Base-by-base conservation (phyloP, 2,329 filamentous ascomycete genomes). In the Ophiostoma triangulosporum region DNA sequence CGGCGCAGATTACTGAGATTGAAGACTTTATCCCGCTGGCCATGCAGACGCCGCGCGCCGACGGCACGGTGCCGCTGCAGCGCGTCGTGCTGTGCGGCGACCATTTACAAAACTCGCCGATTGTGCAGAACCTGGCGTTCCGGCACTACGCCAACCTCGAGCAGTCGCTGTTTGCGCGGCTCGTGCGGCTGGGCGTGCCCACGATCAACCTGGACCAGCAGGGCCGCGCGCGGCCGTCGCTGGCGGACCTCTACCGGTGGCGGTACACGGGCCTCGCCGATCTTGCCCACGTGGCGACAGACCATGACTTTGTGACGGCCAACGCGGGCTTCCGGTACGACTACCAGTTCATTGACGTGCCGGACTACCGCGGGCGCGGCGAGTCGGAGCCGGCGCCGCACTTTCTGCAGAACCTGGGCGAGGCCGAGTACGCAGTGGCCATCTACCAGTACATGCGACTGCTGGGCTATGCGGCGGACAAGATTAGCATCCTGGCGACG, bases 391-490 rank as follows among this genome's bases (percentile, higher is more conserved):
- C 93, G 1, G 86, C 84, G 24, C 88, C 91, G 22, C 91, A 97
- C 68, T 98, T 95, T 66, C 84, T 97, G 53, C 91, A 97, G 66
- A 98, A 98, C 63, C 70, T 97, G 45, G 93, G 93, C 48, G 93
- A 98, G 69, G 93, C 93, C 2, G 94, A 98, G 69, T 98, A 97
- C 65, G 86, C 89, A 2, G 93, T 97, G 26, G 93, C 93, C 3
- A 77, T 98, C 29, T 98, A 83, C 69, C 89, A 95, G 70, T 98
- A 97, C 66, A 97, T 98, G 93, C 84, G 93, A 20, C 74, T 98
- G 20, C 80, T 98, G 4, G 93, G 91, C 17, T 98, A 98, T 61
- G 88, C 93, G 5, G 86, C 87, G 0, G 67, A 71, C 17, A 80
- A 84, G 64, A 96, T 98, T 62, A 88, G 81, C 49, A 95, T 98